Percentiles rank a stretch among this genome's conserved stretches.
phyloP scores from a whole-genome alignment of 1,284 basidiomycete genomes.

The Cerrena zonata region DNA sequence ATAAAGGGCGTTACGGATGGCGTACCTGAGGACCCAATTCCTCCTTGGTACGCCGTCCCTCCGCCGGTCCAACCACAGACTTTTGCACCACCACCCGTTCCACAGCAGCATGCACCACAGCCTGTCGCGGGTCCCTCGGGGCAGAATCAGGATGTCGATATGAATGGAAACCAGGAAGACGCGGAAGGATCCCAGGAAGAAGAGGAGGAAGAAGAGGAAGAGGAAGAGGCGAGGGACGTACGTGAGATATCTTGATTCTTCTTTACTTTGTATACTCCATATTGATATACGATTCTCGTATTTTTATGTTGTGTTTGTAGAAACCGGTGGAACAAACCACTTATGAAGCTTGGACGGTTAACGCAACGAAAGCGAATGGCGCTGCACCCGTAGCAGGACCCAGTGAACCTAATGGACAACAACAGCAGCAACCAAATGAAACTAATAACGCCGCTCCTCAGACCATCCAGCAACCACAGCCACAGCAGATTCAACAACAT shows the following conservation, averaged over 20 bases:
- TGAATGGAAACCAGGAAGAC: neutral
- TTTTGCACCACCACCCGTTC: neutral
- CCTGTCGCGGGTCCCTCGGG: neutral
- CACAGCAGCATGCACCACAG: too few relatives aligned
- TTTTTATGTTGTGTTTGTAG: constrained; percentile 14
- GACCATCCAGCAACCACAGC: neutral
- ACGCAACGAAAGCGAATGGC: constrained; percentile 31
- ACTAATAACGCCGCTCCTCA: neutral
- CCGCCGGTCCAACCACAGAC: neutral
- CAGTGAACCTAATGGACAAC: constrained; percentile 9
- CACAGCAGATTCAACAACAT: neutral
- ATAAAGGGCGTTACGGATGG: constrained; percentile 52
- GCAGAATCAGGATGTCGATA: neutral
- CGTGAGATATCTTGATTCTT: constrained; percentile 15
- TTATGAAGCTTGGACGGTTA: constrained; percentile 54
- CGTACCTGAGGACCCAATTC: constrained; percentile 32
- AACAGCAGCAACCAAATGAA: neutral
- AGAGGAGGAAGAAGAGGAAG: constrained; percentile 24
- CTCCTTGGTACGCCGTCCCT: constrained; percentile 9
- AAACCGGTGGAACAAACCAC: constrained; percentile 40
- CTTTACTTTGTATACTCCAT: constrained; percentile 3
- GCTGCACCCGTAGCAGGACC: constrained; percentile 10
- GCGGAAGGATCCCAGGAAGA: constrained; percentile 17
- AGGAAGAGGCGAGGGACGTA: constrained; percentile 27
- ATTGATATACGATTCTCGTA: constrained; percentile 4